Evolutionary conservation across 192 early-diverging fungal species (phyloP).

Genomic region (Backusella morwellensis): DNA sequence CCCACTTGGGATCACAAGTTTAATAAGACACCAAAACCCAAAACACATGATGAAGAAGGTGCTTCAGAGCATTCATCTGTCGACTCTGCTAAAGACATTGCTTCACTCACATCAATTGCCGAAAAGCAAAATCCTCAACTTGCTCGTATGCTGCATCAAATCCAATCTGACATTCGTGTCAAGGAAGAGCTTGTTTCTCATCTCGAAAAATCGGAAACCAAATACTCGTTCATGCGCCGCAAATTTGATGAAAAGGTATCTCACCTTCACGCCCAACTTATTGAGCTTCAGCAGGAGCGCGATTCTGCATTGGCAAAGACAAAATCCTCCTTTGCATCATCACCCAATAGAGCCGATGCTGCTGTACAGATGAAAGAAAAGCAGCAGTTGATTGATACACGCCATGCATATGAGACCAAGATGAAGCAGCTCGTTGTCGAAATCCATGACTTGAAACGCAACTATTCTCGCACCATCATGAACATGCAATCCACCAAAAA

Average conservation of each 20-base stretch:
- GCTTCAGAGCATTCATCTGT: background rate
- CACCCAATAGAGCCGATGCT: background rate
- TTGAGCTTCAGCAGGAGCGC: constrained; percentile 53
- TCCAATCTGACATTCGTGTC: constrained; percentile 56
- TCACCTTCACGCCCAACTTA: constrained; percentile 56
- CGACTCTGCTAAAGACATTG: background rate
- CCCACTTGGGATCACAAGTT: constrained; percentile 24
- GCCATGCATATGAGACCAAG: constrained; percentile 56
- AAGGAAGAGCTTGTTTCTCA: constrained; percentile 62
- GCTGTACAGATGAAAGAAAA: constrained; percentile 14
- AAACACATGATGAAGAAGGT: background rate
- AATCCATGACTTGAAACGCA: constrained; percentile 52
- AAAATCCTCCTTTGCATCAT: constrained; percentile 12
- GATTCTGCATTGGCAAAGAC: constrained; percentile 55
- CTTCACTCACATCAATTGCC: background rate
- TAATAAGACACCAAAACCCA: background rate
- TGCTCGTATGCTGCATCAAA: constrained; percentile 54
- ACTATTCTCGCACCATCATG: constrained; percentile 58
- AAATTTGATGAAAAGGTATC: constrained; percentile 74
- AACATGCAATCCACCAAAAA: constrained; percentile 48
- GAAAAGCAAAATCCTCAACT: constrained; percentile 32
- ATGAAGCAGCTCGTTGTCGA: constrained; percentile 58
- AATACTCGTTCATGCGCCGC: constrained; percentile 54
- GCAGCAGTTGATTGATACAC: constrained; percentile 45
- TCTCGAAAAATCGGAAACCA: constrained; percentile 53